These are phyloP conservation scores for Xylaria sp. DNA, from an alignment of 2,329 filamentous ascomycete species.

Conservation along the genomic window DNA sequence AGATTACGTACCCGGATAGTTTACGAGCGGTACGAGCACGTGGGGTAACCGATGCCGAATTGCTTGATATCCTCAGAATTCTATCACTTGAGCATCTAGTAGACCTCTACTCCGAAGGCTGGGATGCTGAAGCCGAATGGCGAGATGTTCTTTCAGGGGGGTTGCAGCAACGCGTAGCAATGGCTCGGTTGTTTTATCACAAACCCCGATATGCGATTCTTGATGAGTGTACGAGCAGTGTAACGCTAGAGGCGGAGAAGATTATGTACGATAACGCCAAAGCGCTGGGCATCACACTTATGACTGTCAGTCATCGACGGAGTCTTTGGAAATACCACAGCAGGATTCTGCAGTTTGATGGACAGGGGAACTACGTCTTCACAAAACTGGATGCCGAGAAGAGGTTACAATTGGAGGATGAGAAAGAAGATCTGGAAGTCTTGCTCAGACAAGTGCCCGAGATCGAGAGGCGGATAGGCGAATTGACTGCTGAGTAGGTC, in stretches of 20 bases:
- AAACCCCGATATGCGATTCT: slow-evolving; percentile 92
- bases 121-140: slow-evolving; percentile 97
- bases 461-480: slow-evolving; percentile 83
- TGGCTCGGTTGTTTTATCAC: slow-evolving; percentile 96
- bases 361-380: slow-evolving; percentile 91
- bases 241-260: slow-evolving; percentile 94
- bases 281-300: slow-evolving; percentile 87
- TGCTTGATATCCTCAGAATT: slow-evolving; percentile 78
- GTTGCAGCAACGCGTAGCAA: slow-evolving; percentile 94
- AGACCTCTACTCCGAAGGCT: slow-evolving; percentile 78
- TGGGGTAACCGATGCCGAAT: slow-evolving; percentile 82
- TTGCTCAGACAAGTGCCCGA: slow-evolving; percentile 87
- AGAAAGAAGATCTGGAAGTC: slow-evolving; percentile 93
- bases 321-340: slow-evolving; percentile 97
- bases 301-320: slow-evolving; percentile 92
- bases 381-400: slow-evolving; percentile 88
- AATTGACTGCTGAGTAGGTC: slow-evolving; percentile 67
- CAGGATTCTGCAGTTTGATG: slow-evolving; percentile 95
- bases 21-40: slow-evolving; percentile 87
- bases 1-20: slow-evolving; percentile 95
- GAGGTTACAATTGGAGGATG: slow-evolving; percentile 87
- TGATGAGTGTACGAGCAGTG: slow-evolving; percentile 93
- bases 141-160: slow-evolving; percentile 92
- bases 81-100: slow-evolving; percentile 88
- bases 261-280: slow-evolving; percentile 98